Evolutionary conservation across 371 early-diverging fungal genomes (phyloP).

Genomic region (Synchytrium microbalum): DNA sequence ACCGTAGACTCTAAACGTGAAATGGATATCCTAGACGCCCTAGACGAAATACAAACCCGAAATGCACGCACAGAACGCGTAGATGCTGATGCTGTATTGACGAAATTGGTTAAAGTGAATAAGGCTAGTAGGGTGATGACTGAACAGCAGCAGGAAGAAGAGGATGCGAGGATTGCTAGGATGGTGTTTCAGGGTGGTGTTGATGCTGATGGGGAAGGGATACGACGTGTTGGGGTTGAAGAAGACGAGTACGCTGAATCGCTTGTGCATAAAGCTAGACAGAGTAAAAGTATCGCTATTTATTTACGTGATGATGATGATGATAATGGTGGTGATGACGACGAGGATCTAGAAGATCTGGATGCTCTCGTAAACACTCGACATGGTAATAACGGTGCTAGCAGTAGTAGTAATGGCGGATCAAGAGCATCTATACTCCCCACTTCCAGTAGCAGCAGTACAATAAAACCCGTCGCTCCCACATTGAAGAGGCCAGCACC

Average conservation of each 20-base stretch:
- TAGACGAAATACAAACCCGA: conserved; percentile 86
- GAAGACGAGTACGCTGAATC: conserved; percentile 9
- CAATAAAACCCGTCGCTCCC: too few relatives aligned
- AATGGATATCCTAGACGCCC: conserved; percentile 91
- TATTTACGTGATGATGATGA: too few relatives aligned
- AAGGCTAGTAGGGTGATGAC: conserved; percentile 1
- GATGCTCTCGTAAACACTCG: too few relatives aligned
- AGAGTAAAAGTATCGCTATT: too few relatives aligned
- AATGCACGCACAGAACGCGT: conserved; percentile 80
- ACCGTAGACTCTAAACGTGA: conserved; percentile 89
- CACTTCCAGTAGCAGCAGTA: too few relatives aligned
- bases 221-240: conserved; percentile 45
- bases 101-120: conserved; percentile 39
- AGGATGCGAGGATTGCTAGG: conserved; percentile 57
- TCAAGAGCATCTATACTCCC: too few relatives aligned
- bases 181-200: conserved; percentile 53
- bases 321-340: too few relatives aligned
- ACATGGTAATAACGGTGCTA: too few relatives aligned
- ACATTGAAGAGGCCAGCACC: too few relatives aligned
- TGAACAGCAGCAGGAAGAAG: conserved; percentile 49
- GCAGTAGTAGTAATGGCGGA: too few relatives aligned
- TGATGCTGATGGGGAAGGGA: conserved; percentile 63
- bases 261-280: background rate
- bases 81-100: conserved; percentile 46
- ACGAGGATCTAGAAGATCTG: too few relatives aligned